Evolutionary conservation across 192 early-diverging fungal species (phyloP).

Genomic region (Irineochytrium annulatum): DNA sequence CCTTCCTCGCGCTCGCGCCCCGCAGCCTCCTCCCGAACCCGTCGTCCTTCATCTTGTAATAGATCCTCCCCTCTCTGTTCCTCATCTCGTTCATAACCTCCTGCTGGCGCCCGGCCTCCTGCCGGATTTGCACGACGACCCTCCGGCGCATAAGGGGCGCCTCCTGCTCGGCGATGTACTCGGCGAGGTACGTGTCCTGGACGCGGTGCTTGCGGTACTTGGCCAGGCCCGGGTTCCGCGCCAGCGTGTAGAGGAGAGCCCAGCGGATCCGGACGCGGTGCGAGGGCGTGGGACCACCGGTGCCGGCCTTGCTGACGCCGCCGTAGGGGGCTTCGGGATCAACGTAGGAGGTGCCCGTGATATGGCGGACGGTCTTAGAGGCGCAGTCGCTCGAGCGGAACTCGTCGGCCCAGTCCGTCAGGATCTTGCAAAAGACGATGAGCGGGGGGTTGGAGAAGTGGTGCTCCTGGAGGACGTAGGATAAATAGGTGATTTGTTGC

Average conservation of each 20-base stretch:
- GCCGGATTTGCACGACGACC: neutral
- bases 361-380: neutral
- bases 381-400: no score
- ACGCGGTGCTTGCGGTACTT: conserved; percentile 8
- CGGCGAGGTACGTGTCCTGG: neutral
- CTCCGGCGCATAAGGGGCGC: neutral
- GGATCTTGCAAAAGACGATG: conserved; percentile 4
- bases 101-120: neutral
- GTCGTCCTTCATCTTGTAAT: neutral
- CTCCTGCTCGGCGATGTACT: conserved; percentile 1
- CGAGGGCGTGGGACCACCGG: neutral
- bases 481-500: neutral
- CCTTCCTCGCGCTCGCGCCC: no score
- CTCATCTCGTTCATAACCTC: neutral
- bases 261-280: conserved; percentile 4
- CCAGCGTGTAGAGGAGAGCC: conserved; percentile 4
- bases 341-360: neutral
- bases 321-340: neutral
- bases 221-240: conserved; percentile 6
- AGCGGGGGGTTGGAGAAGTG: conserved; percentile 17
- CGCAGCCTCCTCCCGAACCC: no score
- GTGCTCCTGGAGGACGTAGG: conserved; percentile 14
- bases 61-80: neutral
- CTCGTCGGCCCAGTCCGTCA: neutral
- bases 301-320: neutral